These are phyloP conservation scores for Xenosphaeropsis pyriputrescens DNA, from an alignment of 2,329 filamentous ascomycete genomes.

Conservation along the genomic window DNA sequence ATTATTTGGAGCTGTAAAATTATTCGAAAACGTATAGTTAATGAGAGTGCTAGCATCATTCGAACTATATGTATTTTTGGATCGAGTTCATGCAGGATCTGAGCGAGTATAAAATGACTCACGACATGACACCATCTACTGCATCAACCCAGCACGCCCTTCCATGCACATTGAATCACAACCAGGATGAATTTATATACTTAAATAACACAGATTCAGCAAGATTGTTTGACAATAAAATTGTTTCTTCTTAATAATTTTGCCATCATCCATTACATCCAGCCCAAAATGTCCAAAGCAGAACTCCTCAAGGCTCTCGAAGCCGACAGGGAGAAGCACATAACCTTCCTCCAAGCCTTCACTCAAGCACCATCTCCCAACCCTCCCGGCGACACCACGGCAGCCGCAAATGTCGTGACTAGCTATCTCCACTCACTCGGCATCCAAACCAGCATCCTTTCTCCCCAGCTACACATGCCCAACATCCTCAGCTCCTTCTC, in stretches of 20 bases:
- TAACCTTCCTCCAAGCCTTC: conserved; percentile 18
- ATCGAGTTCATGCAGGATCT: too few relatives aligned
- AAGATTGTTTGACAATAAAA: too few relatives aligned
- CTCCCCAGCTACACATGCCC: conserved; percentile 15
- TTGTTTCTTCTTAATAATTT: too few relatives aligned
- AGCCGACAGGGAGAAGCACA: conserved; percentile 12
- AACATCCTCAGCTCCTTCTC: conserved; percentile 20
- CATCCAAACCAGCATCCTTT: conserved; percentile 14
- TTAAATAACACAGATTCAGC: too few relatives aligned
- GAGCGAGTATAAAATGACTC: too few relatives aligned
- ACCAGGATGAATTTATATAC: neutral
- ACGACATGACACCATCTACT: neutral
- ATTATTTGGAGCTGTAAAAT: too few relatives aligned
- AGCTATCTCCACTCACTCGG: conserved; percentile 13
- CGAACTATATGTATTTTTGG: too few relatives aligned
- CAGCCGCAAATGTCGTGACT: conserved; percentile 18
- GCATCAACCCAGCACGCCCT: neutral
- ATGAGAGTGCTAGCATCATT: too few relatives aligned
- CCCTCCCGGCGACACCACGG: conserved; percentile 21
- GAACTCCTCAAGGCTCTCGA: conserved; percentile 13
- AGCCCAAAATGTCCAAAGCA: conserved; percentile 5
- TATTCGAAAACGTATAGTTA: too few relatives aligned
- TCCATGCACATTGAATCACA: neutral
- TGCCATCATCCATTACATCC: neutral
- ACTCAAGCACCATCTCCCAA: conserved; percentile 21